Evolutionary conservation across 2,329 filamentous ascomycete species (phyloP), one percentile per base, ranked within the genome.

Genomic region (Elsinoe australis): DNA sequence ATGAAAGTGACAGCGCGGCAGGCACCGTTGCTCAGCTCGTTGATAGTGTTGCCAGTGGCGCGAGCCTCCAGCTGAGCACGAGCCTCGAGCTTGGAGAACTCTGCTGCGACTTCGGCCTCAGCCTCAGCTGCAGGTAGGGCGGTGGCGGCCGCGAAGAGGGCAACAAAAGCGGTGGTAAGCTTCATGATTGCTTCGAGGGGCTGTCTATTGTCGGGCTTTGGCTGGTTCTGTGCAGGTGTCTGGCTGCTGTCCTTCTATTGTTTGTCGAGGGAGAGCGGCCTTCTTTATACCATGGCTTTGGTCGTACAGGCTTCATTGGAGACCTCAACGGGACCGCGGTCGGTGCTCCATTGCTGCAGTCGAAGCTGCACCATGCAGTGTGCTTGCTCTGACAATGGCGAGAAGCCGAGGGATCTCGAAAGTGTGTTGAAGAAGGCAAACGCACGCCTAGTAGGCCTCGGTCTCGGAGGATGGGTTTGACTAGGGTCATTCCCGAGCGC

Each of bases 1-100:
- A 79, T 69, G 42, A 78, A 61, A 2, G 74, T 76, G 51, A 74
- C 67, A 21, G 65, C 56, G 34, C 67, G 68, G 60, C 71, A 73
- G 6, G 49, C 47, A 10, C 53, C 54, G 32, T 52, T 48, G 17
- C 44, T 32, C n/a, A 55, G 33, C 32, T 55, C 55, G 49, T 51
- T 53, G 29, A 52, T 50, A 41, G 51, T 55, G 14, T 7, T 39
- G 32, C 39, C 32, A 5, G 47, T 52, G 22, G 51, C 49, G 38
- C 53, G 49, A 28, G 42, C 33, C 47, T 31, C 47, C n/a, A 44
- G 50, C 39, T 29, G 47, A 42, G 24, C 46, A 42, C 38, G 38
- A 21, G 24, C 21, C 28, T 31, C 39, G 24, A 44, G 39, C 24
- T 32, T 44, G 26, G 39, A 32, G 39, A 44, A 44, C 26, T 44